Conservation (phyloP, 169 alveolate species). For the Toxoplasma gondii region DNA sequence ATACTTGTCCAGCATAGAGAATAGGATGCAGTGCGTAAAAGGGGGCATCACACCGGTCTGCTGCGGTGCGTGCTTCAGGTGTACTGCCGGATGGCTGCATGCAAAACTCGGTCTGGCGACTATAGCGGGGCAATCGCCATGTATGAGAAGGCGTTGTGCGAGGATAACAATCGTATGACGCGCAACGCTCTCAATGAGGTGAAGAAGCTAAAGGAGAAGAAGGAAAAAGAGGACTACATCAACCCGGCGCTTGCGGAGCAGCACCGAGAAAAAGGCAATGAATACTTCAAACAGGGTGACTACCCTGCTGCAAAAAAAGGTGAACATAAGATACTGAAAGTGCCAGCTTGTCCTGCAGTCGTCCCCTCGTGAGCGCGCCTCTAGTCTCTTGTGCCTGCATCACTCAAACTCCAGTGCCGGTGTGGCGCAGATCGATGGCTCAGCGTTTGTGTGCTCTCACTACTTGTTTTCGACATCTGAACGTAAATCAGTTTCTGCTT, state of each 20-base stretch:
- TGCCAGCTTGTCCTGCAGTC: neutral
- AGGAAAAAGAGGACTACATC: conserved; percentile 92
- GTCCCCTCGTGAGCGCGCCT: neutral
- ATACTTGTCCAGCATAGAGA: no score
- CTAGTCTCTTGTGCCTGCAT: no score
- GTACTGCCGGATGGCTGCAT: conserved; percentile 70
- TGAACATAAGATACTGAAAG: neutral
- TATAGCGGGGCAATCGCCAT: conserved; percentile 90
- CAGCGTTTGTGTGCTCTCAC: no score
- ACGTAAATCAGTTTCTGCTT: no score
- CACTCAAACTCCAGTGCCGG: no score
- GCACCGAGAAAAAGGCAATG: conserved; percentile 88
- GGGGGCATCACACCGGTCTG: neutral
- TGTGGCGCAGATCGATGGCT: no score
- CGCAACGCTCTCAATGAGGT: conserved; percentile 92
- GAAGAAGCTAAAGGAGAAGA: conserved; percentile 91
- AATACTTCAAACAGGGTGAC: conserved; percentile 90
- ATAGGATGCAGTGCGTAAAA: neutral
- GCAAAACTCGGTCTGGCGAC: conserved; percentile 58
- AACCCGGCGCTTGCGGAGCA: conserved; percentile 96
- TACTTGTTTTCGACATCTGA: no score
- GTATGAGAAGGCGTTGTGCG: conserved; percentile 92
- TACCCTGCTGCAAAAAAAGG: conserved; percentile 94
- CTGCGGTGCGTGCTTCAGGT: conserved; percentile 40
- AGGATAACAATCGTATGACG: conserved; percentile 92